Base-by-base conservation (phyloP, 1,284 basidiomycete species). In the Cerrena zonata region DNA sequence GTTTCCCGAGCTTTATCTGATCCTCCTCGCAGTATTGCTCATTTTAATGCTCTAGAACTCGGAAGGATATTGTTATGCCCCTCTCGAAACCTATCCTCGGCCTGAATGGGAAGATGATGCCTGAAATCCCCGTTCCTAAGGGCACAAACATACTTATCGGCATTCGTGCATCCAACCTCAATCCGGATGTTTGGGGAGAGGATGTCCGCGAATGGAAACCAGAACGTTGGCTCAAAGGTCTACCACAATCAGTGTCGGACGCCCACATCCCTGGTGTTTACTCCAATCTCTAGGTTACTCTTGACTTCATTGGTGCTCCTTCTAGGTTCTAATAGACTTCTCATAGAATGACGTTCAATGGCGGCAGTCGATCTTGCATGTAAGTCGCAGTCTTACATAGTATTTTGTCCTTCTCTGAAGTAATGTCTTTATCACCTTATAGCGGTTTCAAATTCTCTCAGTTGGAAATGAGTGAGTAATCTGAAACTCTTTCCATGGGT, bases 181-280 rank as follows among this genome's bases (percentile, higher is more conserved):
- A 66, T 34, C 70, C 68, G 50, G 60, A 65, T 2, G 61, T 80
- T 2, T 82, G 79, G 79, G 79, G 79, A 2, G 67, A 73, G 27
- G 78, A 81, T 59, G 71, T 75, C 3, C 53, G 53, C 15, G 71
- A 78, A 48, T 80, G 75, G 65, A 74, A 62, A 74, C 58, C 58
- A 3, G 58, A 61, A 38, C 53, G 59, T 3, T 60, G 59, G 58
- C 49, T 61, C 3, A 43, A 49, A n/a, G 41, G 52, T 27, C 41
- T 52, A 7, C 52, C 54, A 12, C 44, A 49, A 15, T 24, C 52
- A 5, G 46, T 56, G 22, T 26, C 25, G 11, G 46, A 52, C 2
- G 54, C 54, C 13, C 36, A 49, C 5, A 38, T 58, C 13, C 54
- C 54, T 18, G 54, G 56, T 18, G 50, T 58, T 5, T 58, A 54